Percentiles rank a stretch among this genome's conserved stretches.
phyloP scores from a whole-genome alignment of 163 green algal species.

The Volvox carteri region DNA sequence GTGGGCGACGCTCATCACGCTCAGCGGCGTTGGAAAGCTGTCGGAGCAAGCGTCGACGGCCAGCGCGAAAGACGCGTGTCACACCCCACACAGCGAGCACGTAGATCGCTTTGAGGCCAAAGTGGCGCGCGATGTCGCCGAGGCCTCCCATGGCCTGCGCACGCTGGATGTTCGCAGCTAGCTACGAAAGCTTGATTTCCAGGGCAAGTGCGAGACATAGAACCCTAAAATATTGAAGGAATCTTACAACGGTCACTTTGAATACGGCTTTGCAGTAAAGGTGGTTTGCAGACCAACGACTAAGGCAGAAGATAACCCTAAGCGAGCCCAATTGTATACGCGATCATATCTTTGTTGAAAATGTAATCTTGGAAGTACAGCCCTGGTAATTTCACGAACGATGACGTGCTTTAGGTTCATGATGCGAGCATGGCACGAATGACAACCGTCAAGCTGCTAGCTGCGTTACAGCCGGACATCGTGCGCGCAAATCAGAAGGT shows the following conservation, averaged over 20 bases:
- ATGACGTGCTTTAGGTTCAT: too few relatives aligned
- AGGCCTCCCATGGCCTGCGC: slow-evolving; percentile 25
- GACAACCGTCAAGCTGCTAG: slow-evolving; percentile 18
- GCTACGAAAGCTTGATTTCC: too few relatives aligned
- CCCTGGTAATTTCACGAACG: too few relatives aligned
- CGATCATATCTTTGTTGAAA: too few relatives aligned
- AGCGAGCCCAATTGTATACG: too few relatives aligned
- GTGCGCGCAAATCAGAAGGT: slow-evolving; percentile 76
- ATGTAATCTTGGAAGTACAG: too few relatives aligned
- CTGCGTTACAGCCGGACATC: slow-evolving; percentile 78
- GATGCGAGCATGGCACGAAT: too few relatives aligned
- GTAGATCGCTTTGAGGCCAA: slow-evolving; percentile 39
- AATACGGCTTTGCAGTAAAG: too few relatives aligned
- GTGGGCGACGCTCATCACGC: background rate
- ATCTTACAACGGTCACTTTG: background rate
- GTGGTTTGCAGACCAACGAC: too few relatives aligned
- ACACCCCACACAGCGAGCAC: slow-evolving; percentile 22
- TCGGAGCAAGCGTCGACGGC: background rate
- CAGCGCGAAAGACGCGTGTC: background rate
- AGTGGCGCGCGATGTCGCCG: slow-evolving; percentile 21
- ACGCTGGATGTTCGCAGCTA: too few relatives aligned
- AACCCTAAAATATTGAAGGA: background rate
- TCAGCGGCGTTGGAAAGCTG: background rate
- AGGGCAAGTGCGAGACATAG: background rate
- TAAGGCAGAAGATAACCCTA: too few relatives aligned